Percentiles rank a stretch among this genome's conserved stretches.
Evolutionary conservation across 441 rosid genomes (phyloP).

Genomic region (Corymbia calophylla): DNA sequence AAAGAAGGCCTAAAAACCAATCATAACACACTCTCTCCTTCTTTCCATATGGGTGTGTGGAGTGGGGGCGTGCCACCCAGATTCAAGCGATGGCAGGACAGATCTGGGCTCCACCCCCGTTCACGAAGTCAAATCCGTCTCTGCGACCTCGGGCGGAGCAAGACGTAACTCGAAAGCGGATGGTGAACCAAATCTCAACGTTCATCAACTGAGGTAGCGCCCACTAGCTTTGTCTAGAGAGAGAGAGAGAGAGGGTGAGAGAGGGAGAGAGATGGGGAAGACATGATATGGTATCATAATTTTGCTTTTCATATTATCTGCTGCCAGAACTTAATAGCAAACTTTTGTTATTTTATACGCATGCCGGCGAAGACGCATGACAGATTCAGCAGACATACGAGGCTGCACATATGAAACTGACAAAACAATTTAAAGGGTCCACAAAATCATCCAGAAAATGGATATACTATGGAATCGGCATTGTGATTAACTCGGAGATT

Average conservation of each 20-base stretch:
- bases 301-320: not conserved
- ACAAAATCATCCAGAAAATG: not conserved
- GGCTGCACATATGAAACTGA: not conserved
- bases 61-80: not conserved
- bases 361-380: not conserved
- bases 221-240: not conserved
- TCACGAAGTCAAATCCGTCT: not conserved
- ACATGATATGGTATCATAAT: not conserved
- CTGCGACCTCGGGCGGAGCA: not conserved
- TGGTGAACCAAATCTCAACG: not conserved
- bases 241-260: not conserved
- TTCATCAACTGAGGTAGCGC: not conserved
- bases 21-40: not conserved
- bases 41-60: not conserved
- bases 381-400: not conserved
- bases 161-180: not conserved
- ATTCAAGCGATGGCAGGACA: not conserved
- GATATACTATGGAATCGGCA: not conserved
- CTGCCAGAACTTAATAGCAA: not conserved
- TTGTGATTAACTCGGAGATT: not conserved
- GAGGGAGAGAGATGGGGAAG: not conserved
- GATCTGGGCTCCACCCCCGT: not conserved
- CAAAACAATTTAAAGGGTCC: not conserved
- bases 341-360: not conserved
- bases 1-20: not conserved